Conservation (phyloP, 495 filamentous ascomycete species). For the Podospora australis region DNA sequence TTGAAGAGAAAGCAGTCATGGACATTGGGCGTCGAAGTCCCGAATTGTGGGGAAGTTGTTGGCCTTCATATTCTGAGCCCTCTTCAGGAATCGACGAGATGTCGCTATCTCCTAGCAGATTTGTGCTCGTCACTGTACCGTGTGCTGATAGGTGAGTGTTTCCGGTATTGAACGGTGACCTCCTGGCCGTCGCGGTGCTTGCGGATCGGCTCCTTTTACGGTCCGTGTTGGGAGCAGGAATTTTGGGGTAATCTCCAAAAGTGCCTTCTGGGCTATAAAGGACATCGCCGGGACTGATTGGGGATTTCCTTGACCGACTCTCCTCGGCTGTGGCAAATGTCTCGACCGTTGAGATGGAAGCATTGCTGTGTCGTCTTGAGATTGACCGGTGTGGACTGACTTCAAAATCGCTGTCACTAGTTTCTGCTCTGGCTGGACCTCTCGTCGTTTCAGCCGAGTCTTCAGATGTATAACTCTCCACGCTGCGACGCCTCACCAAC, state of each 20-base stretch:
- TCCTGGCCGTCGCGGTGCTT: constrained; percentile 23
- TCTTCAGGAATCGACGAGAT: constrained; percentile 29
- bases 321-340: constrained; percentile 83
- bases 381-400: neutral
- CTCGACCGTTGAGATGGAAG: constrained; percentile 67
- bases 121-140: no score
- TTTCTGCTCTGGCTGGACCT: constrained; percentile 31
- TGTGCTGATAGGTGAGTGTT: constrained; percentile 3
- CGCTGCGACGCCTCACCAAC: constrained; percentile 45
- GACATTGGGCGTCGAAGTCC: constrained; percentile 34
- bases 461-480: constrained; percentile 52
- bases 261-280: constrained; percentile 9
- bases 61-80: constrained; percentile 7
- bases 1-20: constrained; percentile 15
- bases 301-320: constrained; percentile 37
- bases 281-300: constrained; percentile 11
- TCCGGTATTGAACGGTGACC: constrained; percentile 20
- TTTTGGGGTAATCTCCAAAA: no score
- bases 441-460: constrained; percentile 72
- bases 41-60: constrained; percentile 17
- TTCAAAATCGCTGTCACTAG: neutral
- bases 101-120: constrained; percentile 23
- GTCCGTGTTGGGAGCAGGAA: no score
- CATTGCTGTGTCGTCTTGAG: constrained; percentile 51
- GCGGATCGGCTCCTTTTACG: constrained; percentile 20